These are phyloP conservation scores for Plicaturopsis crispa DNA, from an alignment of 768 basidiomycete genomes.

Conservation along the genomic window DNA sequence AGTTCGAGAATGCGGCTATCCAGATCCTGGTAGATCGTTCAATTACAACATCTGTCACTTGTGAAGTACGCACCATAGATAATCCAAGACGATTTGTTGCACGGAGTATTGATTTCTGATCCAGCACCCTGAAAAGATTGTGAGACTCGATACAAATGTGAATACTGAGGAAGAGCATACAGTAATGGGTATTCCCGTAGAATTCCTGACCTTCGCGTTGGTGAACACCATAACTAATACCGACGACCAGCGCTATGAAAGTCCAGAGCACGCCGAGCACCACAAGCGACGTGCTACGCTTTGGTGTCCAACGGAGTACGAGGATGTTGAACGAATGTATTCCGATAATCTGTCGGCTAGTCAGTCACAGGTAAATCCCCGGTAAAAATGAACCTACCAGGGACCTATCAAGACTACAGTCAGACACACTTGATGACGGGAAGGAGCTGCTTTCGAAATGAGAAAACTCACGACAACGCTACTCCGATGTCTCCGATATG, in stretches of 20 bases:
- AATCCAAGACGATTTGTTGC: slow-evolving; percentile 39
- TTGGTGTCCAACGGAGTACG: slow-evolving; percentile 23
- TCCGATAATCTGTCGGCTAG: slow-evolving; percentile 22
- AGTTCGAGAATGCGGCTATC: slow-evolving; percentile 32
- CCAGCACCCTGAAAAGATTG: slow-evolving; percentile 37
- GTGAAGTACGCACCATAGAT: no score
- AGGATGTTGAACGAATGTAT: slow-evolving; percentile 31
- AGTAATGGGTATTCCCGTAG: slow-evolving; percentile 34
- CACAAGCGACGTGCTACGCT: slow-evolving; percentile 20
- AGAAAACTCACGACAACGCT: slow-evolving; percentile 26
- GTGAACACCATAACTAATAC: slow-evolving; percentile 27
- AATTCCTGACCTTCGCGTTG: slow-evolving; percentile 25
- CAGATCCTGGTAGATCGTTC: no score
- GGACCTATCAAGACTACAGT: no score
- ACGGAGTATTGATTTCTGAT: slow-evolving; percentile 24
- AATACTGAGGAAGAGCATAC: slow-evolving; percentile 13
- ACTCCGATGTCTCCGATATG: slow-evolving; percentile 33
- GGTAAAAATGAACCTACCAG: no score
- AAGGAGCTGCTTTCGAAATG: no score
- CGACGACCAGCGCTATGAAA: slow-evolving; percentile 30
- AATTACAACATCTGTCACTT: no score
- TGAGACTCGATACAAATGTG: no score
- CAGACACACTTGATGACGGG: no score
- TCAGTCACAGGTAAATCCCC: no score
- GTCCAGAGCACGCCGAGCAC: slow-evolving; percentile 30